Conservation (phyloP, 768 basidiomycete genomes). For the Psilocybe azurescens region DNA sequence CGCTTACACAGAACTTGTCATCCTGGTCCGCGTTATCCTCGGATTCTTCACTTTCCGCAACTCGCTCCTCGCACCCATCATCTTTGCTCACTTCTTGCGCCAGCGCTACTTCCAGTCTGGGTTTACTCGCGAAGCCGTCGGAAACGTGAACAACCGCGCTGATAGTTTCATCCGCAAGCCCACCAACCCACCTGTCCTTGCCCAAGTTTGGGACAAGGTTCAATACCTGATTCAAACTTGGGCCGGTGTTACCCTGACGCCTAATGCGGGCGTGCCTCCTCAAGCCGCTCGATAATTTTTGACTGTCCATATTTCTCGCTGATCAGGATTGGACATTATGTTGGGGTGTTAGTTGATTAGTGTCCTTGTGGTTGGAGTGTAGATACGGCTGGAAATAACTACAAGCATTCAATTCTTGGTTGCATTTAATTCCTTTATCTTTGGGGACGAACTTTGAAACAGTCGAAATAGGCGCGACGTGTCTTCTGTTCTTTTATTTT, state of each 20-base stretch:
- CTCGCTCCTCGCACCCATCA: constrained; percentile 84
- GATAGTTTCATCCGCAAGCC: constrained; percentile 52
- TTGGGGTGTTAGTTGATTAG: not conserved
- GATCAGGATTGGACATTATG: not conserved
- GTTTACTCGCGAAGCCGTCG: constrained; percentile 86
- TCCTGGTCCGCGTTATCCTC: constrained; percentile 79
- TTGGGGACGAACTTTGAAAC: not conserved
- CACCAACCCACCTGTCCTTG: constrained; percentile 60
- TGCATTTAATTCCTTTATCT: not conserved
- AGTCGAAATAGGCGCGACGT: not conserved
- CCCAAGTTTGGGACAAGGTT: constrained; percentile 61
- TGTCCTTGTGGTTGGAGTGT: constrained; percentile 6
- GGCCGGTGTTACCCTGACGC: constrained; percentile 58
- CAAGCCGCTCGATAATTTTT: constrained; percentile 18
- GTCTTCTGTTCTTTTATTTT: constrained; percentile 3
- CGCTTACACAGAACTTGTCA: constrained; percentile 86
- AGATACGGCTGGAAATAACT: constrained; percentile 12
- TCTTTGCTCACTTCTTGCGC: constrained; percentile 93
- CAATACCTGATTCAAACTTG: constrained; percentile 61
- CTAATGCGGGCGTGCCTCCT: constrained; percentile 37
- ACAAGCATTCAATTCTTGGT: constrained; percentile 3
- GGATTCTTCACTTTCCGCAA: constrained; percentile 84
- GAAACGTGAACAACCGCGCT: constrained; percentile 47
- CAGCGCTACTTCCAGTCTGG: constrained; percentile 93
- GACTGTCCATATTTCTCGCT: not conserved